A percentile compares a stretch with the other conserved stretches of the same genome.
Conservation (phyloP, 306 rosid genomes). For the Lupinus albus region DNA sequence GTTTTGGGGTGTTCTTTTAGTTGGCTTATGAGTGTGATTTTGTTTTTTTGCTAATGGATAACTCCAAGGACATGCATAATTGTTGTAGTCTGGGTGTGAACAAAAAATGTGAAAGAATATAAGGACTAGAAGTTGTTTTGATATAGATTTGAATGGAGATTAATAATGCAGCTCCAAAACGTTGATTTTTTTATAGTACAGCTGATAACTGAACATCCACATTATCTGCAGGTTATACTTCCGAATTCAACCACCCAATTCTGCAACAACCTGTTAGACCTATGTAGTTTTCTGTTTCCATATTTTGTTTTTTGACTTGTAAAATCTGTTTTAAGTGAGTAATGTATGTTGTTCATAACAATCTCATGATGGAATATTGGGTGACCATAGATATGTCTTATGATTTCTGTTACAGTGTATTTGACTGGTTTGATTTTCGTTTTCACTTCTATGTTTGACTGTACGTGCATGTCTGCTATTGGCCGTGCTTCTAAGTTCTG, state of each 20-base stretch:
- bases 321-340: too few relatives aligned
- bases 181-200: not conserved
- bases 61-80: slow-evolving; percentile 62
- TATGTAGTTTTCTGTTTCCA: not conserved
- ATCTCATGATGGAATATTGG: not conserved
- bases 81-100: slow-evolving; percentile 73
- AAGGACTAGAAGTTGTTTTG: too few relatives aligned
- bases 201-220: not conserved
- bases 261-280: not conserved
- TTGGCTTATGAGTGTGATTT: slow-evolving; percentile 42
- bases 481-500: too few relatives aligned
- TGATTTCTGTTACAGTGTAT: not conserved
- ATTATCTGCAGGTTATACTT: not conserved
- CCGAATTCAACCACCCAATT: not conserved
- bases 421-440: not conserved
- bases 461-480: not conserved
- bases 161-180: not conserved
- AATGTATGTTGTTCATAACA: not conserved
- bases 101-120: slow-evolving; percentile 45
- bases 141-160: not conserved
- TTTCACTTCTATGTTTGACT: not conserved
- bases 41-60: slow-evolving; percentile 58
- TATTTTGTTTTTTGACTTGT: too few relatives aligned
- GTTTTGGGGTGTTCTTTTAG: slow-evolving; percentile 37
- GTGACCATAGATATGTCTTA: too few relatives aligned